These are phyloP conservation scores for Penstemon eatonii DNA, from an alignment of 257 asterid genomes.

Conservation along the genomic window DNA sequence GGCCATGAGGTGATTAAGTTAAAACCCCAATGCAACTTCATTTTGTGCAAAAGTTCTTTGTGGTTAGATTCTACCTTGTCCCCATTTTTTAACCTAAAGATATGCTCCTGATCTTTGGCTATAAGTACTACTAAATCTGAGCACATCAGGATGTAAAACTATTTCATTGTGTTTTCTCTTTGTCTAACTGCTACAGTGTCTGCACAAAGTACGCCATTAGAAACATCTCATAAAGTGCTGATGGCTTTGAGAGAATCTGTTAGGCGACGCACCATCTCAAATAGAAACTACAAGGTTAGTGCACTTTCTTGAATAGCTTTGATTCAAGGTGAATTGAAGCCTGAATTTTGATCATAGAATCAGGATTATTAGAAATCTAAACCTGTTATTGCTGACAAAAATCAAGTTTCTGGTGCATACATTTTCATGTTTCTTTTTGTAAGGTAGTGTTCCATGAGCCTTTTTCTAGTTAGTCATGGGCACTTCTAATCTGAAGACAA, in stretches of 20 bases:
- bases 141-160: slow-evolving; percentile 2
- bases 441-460: neutral
- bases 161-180: neutral
- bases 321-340: slow-evolving; percentile 4
- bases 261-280: slow-evolving; percentile 57
- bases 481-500: neutral
- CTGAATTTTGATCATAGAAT: neutral
- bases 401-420: neutral
- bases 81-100: neutral
- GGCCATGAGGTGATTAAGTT: slow-evolving; percentile 10
- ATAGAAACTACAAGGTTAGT: slow-evolving; percentile 58
- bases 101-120: slow-evolving; percentile 1
- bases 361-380: neutral
- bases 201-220: slow-evolving; percentile 28
- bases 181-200: slow-evolving; percentile 35
- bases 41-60: slow-evolving; percentile 9
- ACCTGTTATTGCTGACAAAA: slow-evolving; percentile 11
- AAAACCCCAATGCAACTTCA: slow-evolving; percentile 14
- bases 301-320: slow-evolving; percentile 9
- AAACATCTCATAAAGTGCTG: slow-evolving; percentile 60
- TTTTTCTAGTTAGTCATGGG: neutral
- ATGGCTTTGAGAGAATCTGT: slow-evolving; percentile 74
- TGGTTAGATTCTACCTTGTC: neutral
- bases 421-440: neutral
- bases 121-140: neutral